Conservation (phyloP, 345 rosid species). For the Microcos paniculata region DNA sequence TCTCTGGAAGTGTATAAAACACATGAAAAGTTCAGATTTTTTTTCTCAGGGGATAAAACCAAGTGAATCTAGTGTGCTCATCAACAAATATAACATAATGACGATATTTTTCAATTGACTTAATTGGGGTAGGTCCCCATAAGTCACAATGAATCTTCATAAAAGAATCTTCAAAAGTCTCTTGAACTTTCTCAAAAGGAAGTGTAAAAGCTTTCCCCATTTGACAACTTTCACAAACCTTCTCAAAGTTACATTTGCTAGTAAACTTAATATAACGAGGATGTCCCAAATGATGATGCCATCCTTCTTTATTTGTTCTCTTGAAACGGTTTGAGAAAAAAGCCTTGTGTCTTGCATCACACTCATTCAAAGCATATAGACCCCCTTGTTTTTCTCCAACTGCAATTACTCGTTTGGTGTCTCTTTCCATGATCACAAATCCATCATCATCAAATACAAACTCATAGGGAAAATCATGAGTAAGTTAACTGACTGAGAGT, state of each 20-base stretch:
- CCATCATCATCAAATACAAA: slow-evolving; percentile 3
- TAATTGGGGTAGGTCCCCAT: not conserved
- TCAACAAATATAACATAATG: not conserved
- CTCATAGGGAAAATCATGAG: not conserved
- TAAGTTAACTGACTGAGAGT: not conserved
- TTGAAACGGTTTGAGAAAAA: not conserved
- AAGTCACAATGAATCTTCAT: slow-evolving; percentile 3
- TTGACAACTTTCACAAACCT: not conserved
- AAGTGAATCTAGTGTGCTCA: not conserved
- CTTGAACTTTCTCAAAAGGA: not conserved
- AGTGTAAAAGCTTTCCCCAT: not conserved
- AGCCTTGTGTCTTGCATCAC: not conserved
- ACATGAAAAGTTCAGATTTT: not conserved
- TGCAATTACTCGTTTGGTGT: not conserved
- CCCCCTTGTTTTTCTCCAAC: not conserved
- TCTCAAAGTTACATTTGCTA: too few relatives aligned
- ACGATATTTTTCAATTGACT: not conserved
- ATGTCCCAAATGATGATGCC: not conserved
- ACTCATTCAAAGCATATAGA: not conserved
- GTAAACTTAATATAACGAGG: not conserved
- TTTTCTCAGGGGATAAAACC: not conserved
- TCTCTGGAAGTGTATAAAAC: not conserved
- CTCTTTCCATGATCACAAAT: not conserved
- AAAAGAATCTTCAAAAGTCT: not conserved
- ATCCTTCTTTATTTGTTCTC: not conserved